These are phyloP conservation scores for Saccharomycopsis guyanensis DNA, from an alignment of 805 yeast species.

Conservation along the genomic window DNA sequence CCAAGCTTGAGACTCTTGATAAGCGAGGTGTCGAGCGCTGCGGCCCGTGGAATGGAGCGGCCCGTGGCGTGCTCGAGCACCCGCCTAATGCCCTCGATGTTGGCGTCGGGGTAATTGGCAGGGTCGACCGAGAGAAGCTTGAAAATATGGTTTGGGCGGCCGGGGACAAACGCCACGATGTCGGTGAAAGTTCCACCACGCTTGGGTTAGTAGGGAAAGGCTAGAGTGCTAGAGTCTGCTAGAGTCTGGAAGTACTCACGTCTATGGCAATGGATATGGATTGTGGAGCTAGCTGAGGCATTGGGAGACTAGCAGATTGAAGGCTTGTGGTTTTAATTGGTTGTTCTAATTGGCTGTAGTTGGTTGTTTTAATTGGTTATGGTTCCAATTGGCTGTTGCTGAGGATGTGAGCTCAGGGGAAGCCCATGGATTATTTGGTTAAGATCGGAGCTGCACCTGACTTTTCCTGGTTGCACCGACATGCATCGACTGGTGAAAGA, in stretches of 20 bases:
- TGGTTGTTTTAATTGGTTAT: too few relatives aligned
- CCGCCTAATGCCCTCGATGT: slow-evolving; percentile 83
- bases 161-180: slow-evolving; percentile 44
- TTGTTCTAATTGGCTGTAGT: too few relatives aligned
- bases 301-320: too few relatives aligned
- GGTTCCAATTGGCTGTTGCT: too few relatives aligned
- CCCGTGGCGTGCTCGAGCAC: slow-evolving; percentile 56
- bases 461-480: too few relatives aligned
- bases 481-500: too few relatives aligned
- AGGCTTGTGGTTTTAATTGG: too few relatives aligned
- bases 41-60: slow-evolving; percentile 47
- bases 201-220: slow-evolving; percentile 21
- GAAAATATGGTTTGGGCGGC: slow-evolving; percentile 55
- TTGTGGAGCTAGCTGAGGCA: too few relatives aligned
- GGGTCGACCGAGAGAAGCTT: slow-evolving; percentile 88
- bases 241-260: not conserved
- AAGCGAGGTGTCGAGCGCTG: slow-evolving; percentile 50
- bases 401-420: too few relatives aligned
- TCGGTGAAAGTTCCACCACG: slow-evolving; percentile 94
- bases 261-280: not conserved
- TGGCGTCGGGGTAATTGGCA: slow-evolving; percentile 80
- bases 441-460: too few relatives aligned
- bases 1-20: slow-evolving; percentile 80
- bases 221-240: too few relatives aligned
- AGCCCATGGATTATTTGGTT: too few relatives aligned